phyloP scores from a whole-genome alignment of 2,329 filamentous ascomycete genomes.

The Ascomycota sp. region DNA sequence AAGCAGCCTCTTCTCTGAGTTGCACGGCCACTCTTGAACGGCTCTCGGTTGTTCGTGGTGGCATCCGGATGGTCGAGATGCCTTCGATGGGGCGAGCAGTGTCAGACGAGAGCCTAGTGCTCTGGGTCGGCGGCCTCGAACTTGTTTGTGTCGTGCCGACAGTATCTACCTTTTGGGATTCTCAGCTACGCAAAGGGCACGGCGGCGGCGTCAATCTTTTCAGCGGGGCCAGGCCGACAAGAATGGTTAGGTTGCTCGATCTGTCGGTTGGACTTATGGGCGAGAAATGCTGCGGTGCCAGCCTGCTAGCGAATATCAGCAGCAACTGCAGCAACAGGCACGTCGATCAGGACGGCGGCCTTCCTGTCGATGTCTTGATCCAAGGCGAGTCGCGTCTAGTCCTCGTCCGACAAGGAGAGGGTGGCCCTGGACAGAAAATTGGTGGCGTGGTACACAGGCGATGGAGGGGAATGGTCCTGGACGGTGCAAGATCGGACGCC shows the following conservation, averaged over 20 bases:
- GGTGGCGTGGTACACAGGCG: constrained; percentile 16
- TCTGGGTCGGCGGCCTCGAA: constrained; percentile 36
- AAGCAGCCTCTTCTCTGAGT: constrained; percentile 24
- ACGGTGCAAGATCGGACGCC: constrained; percentile 23
- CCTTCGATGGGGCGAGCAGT: constrained; percentile 20
- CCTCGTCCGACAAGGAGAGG: constrained; percentile 31
- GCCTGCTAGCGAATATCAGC: constrained; percentile 19
- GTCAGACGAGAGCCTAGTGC: constrained; percentile 30
- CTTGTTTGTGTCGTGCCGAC: constrained; percentile 36
- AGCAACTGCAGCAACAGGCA: constrained; percentile 6
- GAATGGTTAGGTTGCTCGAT: constrained; percentile 34
- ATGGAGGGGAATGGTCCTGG: constrained; percentile 15
- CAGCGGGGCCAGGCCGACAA: constrained; percentile 30
- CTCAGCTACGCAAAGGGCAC: constrained; percentile 29
- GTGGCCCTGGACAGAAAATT: constrained; percentile 22
- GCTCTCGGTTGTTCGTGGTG: constrained; percentile 28
- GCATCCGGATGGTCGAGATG: constrained; percentile 27
- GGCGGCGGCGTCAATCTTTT: constrained; percentile 34
- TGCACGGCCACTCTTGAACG: constrained; percentile 26
- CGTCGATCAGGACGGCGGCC: constrained; percentile 12
- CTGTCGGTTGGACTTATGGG: constrained; percentile 32
- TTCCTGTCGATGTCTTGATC: constrained; percentile 32
- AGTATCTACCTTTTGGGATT: constrained; percentile 37
- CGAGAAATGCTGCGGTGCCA: constrained; percentile 32
- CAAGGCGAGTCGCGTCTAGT: constrained; percentile 35